These are phyloP conservation scores for Pseudogymnoascus sp. DNA, from an alignment of 2,329 filamentous ascomycete genomes.

Conservation along the genomic window DNA sequence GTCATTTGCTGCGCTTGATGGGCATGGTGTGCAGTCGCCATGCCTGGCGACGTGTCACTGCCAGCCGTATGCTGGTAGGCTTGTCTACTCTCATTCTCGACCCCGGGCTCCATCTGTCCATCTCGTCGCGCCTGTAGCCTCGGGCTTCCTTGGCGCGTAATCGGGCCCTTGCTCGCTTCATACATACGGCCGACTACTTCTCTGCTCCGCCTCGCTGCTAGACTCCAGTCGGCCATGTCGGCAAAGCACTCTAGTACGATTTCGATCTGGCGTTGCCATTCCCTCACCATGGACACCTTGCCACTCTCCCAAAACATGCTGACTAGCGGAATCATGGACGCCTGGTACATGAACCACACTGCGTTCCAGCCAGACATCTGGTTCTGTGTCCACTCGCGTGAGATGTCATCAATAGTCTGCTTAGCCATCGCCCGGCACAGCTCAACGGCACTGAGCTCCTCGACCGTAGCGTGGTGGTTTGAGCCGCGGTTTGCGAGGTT, in stretches of 20 bases:
- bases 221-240: slow-evolving; percentile 55
- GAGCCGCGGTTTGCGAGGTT: slow-evolving; percentile 42
- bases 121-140: slow-evolving; percentile 21
- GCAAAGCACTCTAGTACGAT: slow-evolving; percentile 52
- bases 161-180: slow-evolving; percentile 38
- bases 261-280: slow-evolving; percentile 49
- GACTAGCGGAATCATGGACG: slow-evolving; percentile 68
- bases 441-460: slow-evolving; percentile 59
- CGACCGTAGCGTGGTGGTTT: slow-evolving; percentile 33
- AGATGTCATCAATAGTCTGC: slow-evolving; percentile 64
- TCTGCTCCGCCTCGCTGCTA: slow-evolving; percentile 52
- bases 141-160: slow-evolving; percentile 27
- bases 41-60: slow-evolving; percentile 19
- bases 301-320: slow-evolving; percentile 59
- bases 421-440: slow-evolving; percentile 61
- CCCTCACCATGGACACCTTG: slow-evolving; percentile 25
- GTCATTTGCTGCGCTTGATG: slow-evolving; percentile 34
- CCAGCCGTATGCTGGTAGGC: slow-evolving; percentile 15
- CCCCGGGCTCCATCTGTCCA: slow-evolving; percentile 22
- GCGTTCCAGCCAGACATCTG: slow-evolving; percentile 75
- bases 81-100: slow-evolving; percentile 4
- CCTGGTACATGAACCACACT: slow-evolving; percentile 74
- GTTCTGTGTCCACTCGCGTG: slow-evolving; percentile 59
- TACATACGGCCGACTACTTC: slow-evolving; percentile 58
- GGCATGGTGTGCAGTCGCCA: slow-evolving; percentile 23